Evolutionary conservation across 2,329 filamentous ascomycete genomes (phyloP).

Genomic region (Talaromyces sp.): DNA sequence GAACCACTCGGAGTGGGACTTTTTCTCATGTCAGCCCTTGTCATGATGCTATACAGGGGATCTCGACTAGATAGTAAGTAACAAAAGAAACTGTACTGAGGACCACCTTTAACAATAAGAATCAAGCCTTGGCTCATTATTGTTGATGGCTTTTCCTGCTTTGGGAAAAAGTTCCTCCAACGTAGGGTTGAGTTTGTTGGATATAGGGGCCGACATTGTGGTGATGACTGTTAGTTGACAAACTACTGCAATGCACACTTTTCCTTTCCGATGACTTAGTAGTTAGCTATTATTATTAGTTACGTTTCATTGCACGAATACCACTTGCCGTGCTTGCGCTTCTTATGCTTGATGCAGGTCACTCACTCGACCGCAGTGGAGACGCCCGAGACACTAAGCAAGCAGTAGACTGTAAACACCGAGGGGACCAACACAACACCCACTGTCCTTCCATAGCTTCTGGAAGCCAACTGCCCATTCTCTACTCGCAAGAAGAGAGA

Average conservation of each 20-base stretch:
- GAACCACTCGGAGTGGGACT: too few species aligned
- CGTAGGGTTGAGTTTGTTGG: neutral
- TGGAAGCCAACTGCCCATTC: neutral
- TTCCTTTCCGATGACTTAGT: neutral
- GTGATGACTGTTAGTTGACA: neutral
- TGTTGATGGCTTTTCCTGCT: too few species aligned
- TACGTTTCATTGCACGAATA: neutral
- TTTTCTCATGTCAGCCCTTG: too few species aligned
- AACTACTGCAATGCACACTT: neutral
- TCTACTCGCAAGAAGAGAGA: neutral
- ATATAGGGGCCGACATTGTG: neutral
- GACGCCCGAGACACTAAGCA: neutral
- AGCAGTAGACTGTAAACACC: too few species aligned
- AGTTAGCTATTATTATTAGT: neutral
- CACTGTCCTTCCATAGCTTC: neutral
- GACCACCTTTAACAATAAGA: too few species aligned
- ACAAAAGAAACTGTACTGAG: too few species aligned
- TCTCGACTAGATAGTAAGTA: too few species aligned
- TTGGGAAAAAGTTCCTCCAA: neutral
- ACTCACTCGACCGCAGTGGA: neutral
- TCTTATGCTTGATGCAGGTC: neutral
- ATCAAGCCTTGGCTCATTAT: too few species aligned
- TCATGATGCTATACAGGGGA: too few species aligned
- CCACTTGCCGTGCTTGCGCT: neutral
- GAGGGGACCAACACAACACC: neutral